Conservation (phyloP, 805 yeast species). For the Candida easanensis region DNA sequence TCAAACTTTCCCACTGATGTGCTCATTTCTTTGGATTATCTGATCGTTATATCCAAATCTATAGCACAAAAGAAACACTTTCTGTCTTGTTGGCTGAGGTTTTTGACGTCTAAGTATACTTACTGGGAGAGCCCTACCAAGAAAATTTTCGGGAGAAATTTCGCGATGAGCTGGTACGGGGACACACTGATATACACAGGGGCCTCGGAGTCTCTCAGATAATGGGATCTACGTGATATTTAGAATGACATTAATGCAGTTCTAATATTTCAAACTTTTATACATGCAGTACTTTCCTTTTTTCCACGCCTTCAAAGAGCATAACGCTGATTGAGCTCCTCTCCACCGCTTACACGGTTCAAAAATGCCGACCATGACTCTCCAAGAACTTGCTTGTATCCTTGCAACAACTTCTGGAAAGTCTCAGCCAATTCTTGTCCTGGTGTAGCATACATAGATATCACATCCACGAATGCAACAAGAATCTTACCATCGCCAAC, state of each 20-base stretch:
- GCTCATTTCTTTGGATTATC: slow-evolving; percentile 3
- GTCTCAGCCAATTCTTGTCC: slow-evolving; percentile 28
- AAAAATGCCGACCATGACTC: slow-evolving; percentile 30
- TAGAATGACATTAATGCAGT: no score
- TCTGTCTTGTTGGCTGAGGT: not conserved
- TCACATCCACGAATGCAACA: slow-evolving; percentile 53
- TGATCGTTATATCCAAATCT: not conserved
- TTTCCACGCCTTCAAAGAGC: slow-evolving; percentile 2
- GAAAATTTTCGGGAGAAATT: slow-evolving; percentile 16
- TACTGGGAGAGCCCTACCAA: not conserved
- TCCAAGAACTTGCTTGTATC: slow-evolving; percentile 49
- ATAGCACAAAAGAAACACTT: not conserved
- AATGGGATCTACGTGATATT: no score
- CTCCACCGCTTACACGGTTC: slow-evolving; percentile 19
- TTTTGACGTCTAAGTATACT: not conserved
- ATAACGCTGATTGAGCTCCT: slow-evolving; percentile 19
- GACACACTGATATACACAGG: slow-evolving; percentile 1
- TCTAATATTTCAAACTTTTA: no score
- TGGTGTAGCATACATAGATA: slow-evolving; percentile 54
- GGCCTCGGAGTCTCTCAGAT: no score
- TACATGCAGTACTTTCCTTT: not conserved
- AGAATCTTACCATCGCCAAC: slow-evolving; percentile 41
- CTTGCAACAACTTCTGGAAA: slow-evolving; percentile 43
- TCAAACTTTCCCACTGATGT: slow-evolving; percentile 26
- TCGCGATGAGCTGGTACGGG: slow-evolving; percentile 18